Conservation (phyloP, 2,329 filamentous ascomycete genomes). For the Colletotrichum sp. region DNA sequence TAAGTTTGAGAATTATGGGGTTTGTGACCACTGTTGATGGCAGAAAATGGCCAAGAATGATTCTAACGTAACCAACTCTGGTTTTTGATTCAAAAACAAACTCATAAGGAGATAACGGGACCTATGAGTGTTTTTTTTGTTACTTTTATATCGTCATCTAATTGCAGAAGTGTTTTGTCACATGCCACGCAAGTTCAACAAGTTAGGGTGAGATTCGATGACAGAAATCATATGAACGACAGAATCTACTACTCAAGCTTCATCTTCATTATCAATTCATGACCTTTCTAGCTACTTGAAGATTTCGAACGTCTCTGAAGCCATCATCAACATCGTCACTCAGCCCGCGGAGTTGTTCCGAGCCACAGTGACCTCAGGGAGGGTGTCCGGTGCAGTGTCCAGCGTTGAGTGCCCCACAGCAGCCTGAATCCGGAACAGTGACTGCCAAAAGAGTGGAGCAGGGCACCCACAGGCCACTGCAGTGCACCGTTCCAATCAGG, state of each 20-base stretch:
- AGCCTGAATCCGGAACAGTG: background rate
- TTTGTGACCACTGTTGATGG: rapidly evolving
- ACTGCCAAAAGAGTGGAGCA: background rate
- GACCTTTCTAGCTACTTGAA: background rate
- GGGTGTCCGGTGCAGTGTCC: no score
- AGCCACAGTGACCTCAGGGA: background rate
- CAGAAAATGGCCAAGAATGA: background rate
- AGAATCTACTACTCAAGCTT: no score
- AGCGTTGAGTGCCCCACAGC: background rate
- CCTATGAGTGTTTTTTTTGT: no score
- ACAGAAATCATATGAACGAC: no score
- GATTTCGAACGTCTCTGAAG: background rate
- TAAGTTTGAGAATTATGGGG: background rate
- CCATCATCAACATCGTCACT: background rate
- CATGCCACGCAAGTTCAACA: background rate
- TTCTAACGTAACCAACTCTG: no score
- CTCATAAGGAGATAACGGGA: no score
- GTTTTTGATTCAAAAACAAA: no score
- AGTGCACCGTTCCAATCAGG: background rate
- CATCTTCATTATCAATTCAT: background rate
- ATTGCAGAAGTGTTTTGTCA: rapidly evolving
- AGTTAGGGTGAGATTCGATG: no score
- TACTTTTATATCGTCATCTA: no score
- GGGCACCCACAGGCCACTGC: background rate
- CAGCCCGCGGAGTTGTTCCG: background rate